phyloP scores from a whole-genome alignment of 441 rosid species.

The Populus hybrid region DNA sequence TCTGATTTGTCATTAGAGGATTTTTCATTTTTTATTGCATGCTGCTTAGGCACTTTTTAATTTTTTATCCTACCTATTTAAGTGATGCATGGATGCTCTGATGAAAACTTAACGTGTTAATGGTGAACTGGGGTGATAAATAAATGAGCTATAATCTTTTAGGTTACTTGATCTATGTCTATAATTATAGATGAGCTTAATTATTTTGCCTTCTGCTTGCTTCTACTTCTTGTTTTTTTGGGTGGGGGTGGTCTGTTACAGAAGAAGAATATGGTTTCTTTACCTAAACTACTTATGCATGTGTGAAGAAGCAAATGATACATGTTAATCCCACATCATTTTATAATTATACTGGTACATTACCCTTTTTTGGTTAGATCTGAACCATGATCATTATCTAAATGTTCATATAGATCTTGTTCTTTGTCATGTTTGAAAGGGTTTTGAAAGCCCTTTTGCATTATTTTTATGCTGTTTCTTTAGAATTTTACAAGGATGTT shows the following conservation, averaged over 20 bases:
- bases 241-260: neutral
- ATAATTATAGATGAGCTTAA: no score
- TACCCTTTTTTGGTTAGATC: neutral
- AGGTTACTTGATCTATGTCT: neutral
- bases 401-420: neutral
- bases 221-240: neutral
- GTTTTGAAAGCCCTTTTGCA: neutral
- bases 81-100: neutral
- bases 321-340: neutral
- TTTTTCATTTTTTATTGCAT: neutral
- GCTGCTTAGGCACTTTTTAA: neutral
- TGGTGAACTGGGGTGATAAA: neutral
- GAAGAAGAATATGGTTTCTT: neutral
- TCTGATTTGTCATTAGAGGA: neutral
- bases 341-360: neutral
- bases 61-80: neutral
- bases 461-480: neutral
- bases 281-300: neutral
- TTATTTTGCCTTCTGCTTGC: no score
- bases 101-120: neutral
- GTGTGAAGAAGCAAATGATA: neutral
- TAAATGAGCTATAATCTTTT: neutral
- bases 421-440: neutral
- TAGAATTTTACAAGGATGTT: neutral
- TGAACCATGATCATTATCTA: neutral